Base-by-base conservation (phyloP, 306 rosid species). In the Mimosa bimucronata region DNA sequence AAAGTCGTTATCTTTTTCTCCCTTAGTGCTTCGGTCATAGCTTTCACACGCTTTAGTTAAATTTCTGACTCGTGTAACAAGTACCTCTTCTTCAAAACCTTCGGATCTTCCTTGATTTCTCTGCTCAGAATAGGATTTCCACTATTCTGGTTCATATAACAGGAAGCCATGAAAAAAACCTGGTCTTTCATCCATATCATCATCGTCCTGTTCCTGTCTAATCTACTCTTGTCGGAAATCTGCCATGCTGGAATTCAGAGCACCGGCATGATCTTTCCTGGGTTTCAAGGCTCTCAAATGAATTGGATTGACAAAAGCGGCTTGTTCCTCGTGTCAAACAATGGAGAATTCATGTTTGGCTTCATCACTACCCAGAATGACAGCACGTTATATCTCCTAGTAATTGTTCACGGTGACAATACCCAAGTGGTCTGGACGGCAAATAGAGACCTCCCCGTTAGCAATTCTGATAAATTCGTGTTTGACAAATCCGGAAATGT, bases 401-500 rank as follows among this genome's bases (percentile, higher is more conserved):
- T 38, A 26, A n/a, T 93, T 14, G 5, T 82, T 66, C 97, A 95
- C 78, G 6, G 70, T 42, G 53, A 25, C 6, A 87, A 81, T 44
- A 2, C 37, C 23, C 75, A 0, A 2, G 80, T 78, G 6, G 86
- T 95, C 26, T 95, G 98, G 99, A 76, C 94, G 6, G 97, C 97
- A 25, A 91, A 95, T 80, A 88, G 86, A 80, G 91, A n/a, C 9
- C 42, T 79, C 34, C 93, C 97, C 0, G 94, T 95, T 66, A 25
- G 88, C 1, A 90, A 90, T 81, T 88, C 98, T 12, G 99, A 93
- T 71, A 28, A 71, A 0, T 91, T 95, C 65, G 88, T 79, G 76
- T 91, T 95, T 67, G 93, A 91, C 79, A 50, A 81, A 0, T 82
- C 87, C 58, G 97, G 98, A 0, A 89, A 86, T 66, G 92, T 77